Evolutionary conservation across 805 yeast species (phyloP), one percentile per base, ranked within the genome.

Genomic region (Candida awuae): DNA sequence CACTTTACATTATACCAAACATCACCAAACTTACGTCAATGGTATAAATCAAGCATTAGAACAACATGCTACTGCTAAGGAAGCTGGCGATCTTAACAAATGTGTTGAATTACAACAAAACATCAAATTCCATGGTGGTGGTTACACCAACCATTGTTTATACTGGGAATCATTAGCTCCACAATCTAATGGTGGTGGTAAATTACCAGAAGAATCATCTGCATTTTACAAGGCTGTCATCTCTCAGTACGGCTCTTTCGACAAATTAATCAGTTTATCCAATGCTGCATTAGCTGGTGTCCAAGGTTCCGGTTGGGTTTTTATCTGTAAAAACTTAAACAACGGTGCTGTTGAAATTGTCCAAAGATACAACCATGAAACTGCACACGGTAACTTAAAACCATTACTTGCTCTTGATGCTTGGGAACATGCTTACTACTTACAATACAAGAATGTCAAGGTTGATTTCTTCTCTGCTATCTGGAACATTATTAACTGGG

Each of bases 271-370:
- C 44, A 52, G 63, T 29, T 54, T 72, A 43, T 75, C 88, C 49
- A 86, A 85, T 62, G 52, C 73, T 31, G 74, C 77, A 58, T 66
- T 86, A 53, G 94, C 94, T 27, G 92, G 92, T 42, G 73, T 86
- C 53, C 95, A 86, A 66, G 96, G 96, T 58, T 82, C 95, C 6
- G 96, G 96, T 33, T 86, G 96, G 96, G 92, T 92, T 23, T 86
- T 88, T 70, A 68, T 86, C 48, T 94, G 78, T 52, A 83, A 82
- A 73, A 82, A 85, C 71, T 70, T 74, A 57, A 79, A 72, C 45
- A 78, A 78, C 51, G 84, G 83, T 51, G 75, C 80, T 35, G 60
- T 86, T 51, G 94, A 84, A 48, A 81, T 86, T 40, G 80, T 84
- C 40, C 83, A 84, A 61, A 82, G 84, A 50, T 68, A 76, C 51